Conservation (phyloP, 192 early-diverging fungal genomes). For the Umbelopsis isabellina region DNA sequence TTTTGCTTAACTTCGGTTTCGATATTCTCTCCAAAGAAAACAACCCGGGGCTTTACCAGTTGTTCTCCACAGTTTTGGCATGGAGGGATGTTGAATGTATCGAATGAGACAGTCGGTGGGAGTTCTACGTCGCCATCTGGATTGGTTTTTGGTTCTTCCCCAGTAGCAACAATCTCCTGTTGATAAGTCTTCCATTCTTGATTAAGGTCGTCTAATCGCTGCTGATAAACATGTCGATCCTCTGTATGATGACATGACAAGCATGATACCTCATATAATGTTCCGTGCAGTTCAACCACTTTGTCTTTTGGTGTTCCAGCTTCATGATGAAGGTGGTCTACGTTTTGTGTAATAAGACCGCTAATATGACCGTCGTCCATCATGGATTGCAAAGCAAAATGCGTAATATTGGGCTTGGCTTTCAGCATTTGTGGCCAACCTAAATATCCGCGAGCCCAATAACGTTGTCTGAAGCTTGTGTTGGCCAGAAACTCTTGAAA, state of each 20-base stretch:
- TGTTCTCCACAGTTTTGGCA: conserved; percentile 68
- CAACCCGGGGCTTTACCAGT: conserved; percentile 75
- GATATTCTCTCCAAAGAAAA: conserved; percentile 94
- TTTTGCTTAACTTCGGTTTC: conserved; percentile 48
- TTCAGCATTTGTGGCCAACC: conserved; percentile 73
- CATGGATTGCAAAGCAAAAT: conserved; percentile 61
- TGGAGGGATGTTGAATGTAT: conserved; percentile 70
- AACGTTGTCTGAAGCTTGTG: conserved; percentile 73
- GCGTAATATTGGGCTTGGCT: conserved; percentile 77
- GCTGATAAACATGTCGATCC: conserved; percentile 67
- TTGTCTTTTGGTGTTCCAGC: conserved; percentile 51
- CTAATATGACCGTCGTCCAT: conserved; percentile 48
- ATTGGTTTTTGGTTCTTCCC: conserved; percentile 56
- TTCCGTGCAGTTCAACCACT: conserved; percentile 88
- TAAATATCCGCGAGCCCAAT: conserved; percentile 90
- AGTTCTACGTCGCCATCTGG: conserved; percentile 87
- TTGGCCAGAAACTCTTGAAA: conserved; percentile 70
- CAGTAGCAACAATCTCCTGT: conserved; percentile 14
- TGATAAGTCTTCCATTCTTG: conserved; percentile 61
- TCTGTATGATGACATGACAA: conserved; percentile 61
- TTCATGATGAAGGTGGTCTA: conserved; percentile 78
- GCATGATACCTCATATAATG: conserved; percentile 75
- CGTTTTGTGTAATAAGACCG: conserved; percentile 89
- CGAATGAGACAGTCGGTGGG: conserved; percentile 56
- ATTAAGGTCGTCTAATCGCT: conserved; percentile 66